Conservation (phyloP, 257 asterid species). For the Petrea volubilis region DNA sequence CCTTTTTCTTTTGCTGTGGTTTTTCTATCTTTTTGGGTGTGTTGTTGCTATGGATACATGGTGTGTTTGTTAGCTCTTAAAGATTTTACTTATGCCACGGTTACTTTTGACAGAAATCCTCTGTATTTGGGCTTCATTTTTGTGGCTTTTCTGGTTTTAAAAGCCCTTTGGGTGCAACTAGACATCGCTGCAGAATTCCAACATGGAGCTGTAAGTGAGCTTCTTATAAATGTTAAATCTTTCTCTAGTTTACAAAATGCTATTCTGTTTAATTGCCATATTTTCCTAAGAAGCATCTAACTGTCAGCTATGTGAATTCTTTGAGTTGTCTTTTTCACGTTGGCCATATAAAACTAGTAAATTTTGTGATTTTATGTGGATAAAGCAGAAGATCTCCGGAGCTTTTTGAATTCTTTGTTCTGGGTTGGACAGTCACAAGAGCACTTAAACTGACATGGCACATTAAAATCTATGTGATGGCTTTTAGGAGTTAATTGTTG, state of each 20-base stretch:
- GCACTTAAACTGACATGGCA: background rate
- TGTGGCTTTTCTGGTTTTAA: conserved; percentile 52
- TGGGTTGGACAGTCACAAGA: background rate
- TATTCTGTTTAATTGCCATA: conserved; percentile 5
- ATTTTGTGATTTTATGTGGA: background rate
- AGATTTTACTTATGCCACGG: conserved; percentile 8
- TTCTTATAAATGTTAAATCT: background rate
- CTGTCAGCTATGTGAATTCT: background rate
- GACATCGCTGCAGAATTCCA: conserved; percentile 73
- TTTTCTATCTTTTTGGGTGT: background rate
- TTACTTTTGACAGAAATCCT: conserved; percentile 64
- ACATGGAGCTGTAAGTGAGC: conserved; percentile 70
- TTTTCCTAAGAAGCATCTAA: background rate
- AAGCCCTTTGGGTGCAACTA: conserved; percentile 91
- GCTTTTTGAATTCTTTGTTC: background rate
- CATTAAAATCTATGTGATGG: background rate
- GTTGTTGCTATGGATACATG: background rate
- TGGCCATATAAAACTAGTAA: background rate
- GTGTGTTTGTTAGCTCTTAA: conserved; percentile 15
- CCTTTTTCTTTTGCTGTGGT: background rate
- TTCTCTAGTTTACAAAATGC: background rate
- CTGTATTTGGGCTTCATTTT: conserved; percentile 66
- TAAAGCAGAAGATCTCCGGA: background rate
- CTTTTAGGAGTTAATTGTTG: background rate
- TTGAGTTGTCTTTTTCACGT: background rate